phyloP scores from a whole-genome alignment of 2,329 filamentous ascomycete genomes.

The Pestalotiopsis sp. region DNA sequence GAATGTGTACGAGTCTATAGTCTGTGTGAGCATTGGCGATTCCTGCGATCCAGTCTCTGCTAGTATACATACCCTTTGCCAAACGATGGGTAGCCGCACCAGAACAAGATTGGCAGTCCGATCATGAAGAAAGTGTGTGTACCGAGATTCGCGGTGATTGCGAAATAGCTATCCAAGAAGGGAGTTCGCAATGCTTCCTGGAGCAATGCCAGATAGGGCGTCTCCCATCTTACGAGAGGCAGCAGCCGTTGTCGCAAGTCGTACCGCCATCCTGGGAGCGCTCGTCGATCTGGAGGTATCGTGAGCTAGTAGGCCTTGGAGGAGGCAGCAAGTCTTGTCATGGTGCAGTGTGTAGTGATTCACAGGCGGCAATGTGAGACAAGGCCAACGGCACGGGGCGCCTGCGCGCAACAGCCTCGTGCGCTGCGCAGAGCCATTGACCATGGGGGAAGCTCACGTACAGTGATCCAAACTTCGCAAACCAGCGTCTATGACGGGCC shows the following conservation, averaged over 20 bases:
- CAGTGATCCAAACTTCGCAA: slow-evolving; percentile 81
- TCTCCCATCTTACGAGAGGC: slow-evolving; percentile 91
- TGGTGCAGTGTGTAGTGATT: neutral
- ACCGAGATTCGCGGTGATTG: slow-evolving; percentile 91
- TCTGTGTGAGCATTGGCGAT: slow-evolving; percentile 20
- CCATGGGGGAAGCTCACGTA: slow-evolving; percentile 39
- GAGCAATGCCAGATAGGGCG: slow-evolving; percentile 85
- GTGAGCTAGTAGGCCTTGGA: neutral
- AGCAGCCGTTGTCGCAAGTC: slow-evolving; percentile 77
- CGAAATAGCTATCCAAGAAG: slow-evolving; percentile 92
- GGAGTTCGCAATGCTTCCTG: slow-evolving; percentile 82
- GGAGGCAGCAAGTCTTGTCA: too few species aligned
- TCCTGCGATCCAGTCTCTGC: neutral
- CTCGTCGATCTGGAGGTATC: slow-evolving; percentile 68
- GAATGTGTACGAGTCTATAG: slow-evolving; percentile 69
- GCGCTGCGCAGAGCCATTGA: neutral
- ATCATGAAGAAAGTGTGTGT: slow-evolving; percentile 99
- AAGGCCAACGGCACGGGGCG: neutral
- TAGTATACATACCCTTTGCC: slow-evolving; percentile 75
- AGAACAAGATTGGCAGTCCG: slow-evolving; percentile 90
- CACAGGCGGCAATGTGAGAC: neutral
- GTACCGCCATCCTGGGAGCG: slow-evolving; percentile 89
- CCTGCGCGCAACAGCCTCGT: neutral
- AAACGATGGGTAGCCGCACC: slow-evolving; percentile 85
- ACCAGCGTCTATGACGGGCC: slow-evolving; percentile 66